phyloP scores from a whole-genome alignment of 495 filamentous ascomycete genomes.

The Aspergillus taichungensis region DNA sequence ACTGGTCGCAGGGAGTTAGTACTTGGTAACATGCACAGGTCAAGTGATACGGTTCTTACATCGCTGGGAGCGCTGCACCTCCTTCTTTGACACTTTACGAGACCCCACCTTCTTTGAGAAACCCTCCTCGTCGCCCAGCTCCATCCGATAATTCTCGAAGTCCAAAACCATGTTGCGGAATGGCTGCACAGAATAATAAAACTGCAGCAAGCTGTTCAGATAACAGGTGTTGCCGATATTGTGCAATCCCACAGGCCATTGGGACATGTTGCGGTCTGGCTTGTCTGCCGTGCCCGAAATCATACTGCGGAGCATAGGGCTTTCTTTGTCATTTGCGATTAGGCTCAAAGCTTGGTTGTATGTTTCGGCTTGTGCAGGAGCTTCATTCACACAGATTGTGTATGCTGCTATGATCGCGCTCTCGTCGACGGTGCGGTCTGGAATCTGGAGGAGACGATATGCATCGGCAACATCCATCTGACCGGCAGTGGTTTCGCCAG shows the following conservation, averaged over 20 bases:
- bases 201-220: conserved; percentile 92
- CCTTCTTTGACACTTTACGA: conserved; percentile 46
- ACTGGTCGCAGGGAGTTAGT: conserved; percentile 36
- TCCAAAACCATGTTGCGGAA: conserved; percentile 72
- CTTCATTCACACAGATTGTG: conserved; percentile 40
- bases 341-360: conserved; percentile 41
- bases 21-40: background rate
- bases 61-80: conserved; percentile 58
- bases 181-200: conserved; percentile 81
- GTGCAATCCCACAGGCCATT: conserved; percentile 71
- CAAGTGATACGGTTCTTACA: conserved; percentile 44
- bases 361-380: conserved; percentile 37
- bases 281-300: conserved; percentile 24
- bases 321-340: conserved; percentile 42
- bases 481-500: conserved; percentile 40
- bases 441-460: conserved; percentile 47
- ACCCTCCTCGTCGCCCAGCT: conserved; percentile 50
- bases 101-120: conserved; percentile 58
- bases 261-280: conserved; percentile 24
- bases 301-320: conserved; percentile 30
- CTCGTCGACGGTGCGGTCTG: conserved; percentile 43
- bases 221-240: conserved; percentile 99
- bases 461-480: conserved; percentile 52
- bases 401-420: conserved; percentile 43
- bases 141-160: conserved; percentile 58